These are phyloP conservation scores for Prasinococcaceae sp. DNA, from an alignment of 139 green algal species.

Conservation along the genomic window DNA sequence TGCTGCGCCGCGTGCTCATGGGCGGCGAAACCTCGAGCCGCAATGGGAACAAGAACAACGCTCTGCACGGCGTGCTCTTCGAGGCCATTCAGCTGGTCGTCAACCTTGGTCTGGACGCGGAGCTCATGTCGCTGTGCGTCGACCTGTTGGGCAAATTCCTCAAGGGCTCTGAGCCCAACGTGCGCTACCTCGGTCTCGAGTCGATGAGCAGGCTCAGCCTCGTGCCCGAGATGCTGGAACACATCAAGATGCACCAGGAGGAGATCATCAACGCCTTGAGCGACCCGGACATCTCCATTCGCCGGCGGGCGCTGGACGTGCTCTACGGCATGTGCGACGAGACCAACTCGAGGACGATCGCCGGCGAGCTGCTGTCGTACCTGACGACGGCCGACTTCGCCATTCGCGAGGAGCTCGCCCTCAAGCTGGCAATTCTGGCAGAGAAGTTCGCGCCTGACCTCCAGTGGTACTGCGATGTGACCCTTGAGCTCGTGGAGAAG, in stretches of 20 bases:
- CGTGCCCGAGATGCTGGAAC: slow-evolving; percentile 24
- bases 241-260: slow-evolving; percentile 25
- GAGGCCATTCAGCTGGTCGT: slow-evolving; percentile 74
- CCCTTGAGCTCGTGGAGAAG: slow-evolving; percentile 76
- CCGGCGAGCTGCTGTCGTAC: slow-evolving; percentile 56
- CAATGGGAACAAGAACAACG: slow-evolving; percentile 93
- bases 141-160: slow-evolving; percentile 43
- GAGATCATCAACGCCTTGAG: slow-evolving; percentile 32
- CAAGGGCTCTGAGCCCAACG: slow-evolving; percentile 64
- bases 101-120: slow-evolving; percentile 41
- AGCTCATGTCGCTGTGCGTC: slow-evolving; percentile 52
- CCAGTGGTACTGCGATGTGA: slow-evolving; percentile 54
- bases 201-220: slow-evolving; percentile 17
- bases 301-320: slow-evolving; percentile 75
- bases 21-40: too few species aligned
- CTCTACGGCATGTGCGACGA: slow-evolving; percentile 68
- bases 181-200: slow-evolving; percentile 78
- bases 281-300: slow-evolving; percentile 83
- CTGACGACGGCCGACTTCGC: slow-evolving; percentile 67
- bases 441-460: slow-evolving; percentile 71
- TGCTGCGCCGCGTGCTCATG: slow-evolving; percentile 29
- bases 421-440: slow-evolving; percentile 91
- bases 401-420: slow-evolving; percentile 89
- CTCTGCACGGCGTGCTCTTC: slow-evolving; percentile 87
- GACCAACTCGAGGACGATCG: slow-evolving; percentile 48